Conservation (phyloP, 768 basidiomycete species). For the Pisolithus tinctorius region DNA sequence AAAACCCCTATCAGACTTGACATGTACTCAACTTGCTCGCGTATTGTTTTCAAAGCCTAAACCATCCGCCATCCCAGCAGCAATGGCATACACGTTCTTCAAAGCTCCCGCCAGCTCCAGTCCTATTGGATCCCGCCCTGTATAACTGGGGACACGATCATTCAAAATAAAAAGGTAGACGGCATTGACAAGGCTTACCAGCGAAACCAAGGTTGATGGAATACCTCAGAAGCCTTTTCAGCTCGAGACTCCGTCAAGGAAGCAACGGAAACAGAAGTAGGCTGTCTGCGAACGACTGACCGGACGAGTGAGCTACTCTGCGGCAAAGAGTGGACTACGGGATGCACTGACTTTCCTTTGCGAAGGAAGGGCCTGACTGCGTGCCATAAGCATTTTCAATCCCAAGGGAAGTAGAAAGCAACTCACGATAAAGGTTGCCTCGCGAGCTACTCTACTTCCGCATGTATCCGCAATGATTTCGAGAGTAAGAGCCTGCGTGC, state of each 20-base stretch:
- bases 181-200: slow-evolving; percentile 43
- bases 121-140: slow-evolving; percentile 77
- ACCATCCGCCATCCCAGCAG: slow-evolving; percentile 79
- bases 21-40: slow-evolving; percentile 60
- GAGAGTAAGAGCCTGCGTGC: slow-evolving; percentile 71
- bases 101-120: slow-evolving; percentile 80
- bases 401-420: slow-evolving; percentile 2
- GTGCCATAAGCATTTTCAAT: slow-evolving; percentile 6
- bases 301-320: slow-evolving; percentile 10
- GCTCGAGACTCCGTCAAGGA: slow-evolving; percentile 76
- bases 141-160: slow-evolving; percentile 47
- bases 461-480: slow-evolving; percentile 88
- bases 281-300: slow-evolving; percentile 73
- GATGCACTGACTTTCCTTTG: slow-evolving; percentile 63
- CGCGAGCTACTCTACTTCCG: slow-evolving; percentile 64
- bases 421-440: slow-evolving; percentile 77
- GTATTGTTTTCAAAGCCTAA: slow-evolving; percentile 85
- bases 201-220: slow-evolving; percentile 89
- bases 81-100: slow-evolving; percentile 90
- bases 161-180: slow-evolving; percentile 1
- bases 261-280: slow-evolving; percentile 83
- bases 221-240: slow-evolving; percentile 60
- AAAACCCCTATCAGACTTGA: background rate
- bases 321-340: background rate
- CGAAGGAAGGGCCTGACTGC: slow-evolving; percentile 89